Evolutionary conservation across 106 monocot species (phyloP), one percentile per base, ranked within the genome.

Genomic region (Acanthochlamys bracteata): DNA sequence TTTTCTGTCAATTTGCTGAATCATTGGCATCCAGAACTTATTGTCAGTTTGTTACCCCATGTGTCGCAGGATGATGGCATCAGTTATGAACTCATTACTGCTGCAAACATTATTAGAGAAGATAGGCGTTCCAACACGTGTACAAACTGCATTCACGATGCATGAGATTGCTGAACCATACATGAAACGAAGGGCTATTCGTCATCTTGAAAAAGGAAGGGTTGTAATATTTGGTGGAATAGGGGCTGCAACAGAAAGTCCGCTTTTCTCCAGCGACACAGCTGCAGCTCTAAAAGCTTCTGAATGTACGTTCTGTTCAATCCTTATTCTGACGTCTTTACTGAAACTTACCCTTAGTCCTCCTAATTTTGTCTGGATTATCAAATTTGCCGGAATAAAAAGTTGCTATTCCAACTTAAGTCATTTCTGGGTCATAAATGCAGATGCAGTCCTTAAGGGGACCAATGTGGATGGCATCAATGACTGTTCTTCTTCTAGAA

Each of bases 131-230:
- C 85, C 82, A 45, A 74, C 98, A 41, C 88, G 98, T 11, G 81
- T 92, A 46, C 92, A 92, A 55, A 89, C 92, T 63, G 71, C 85
- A 47, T 81, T 99, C 55, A 76, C 60, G 55, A 92, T 89, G 92
- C 98, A 83, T 75, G 98, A 99, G 73, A 79, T 99, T 59, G 92
- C 98, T 43, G 92, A 99, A 59, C 88, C 92, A 63, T 99, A 99
- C 75, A 76, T 89, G 12, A 85, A 92, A 64, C 71, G 98, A 41
- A 67, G 85, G 60, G 98, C 98, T 54, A 83, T 99, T 25, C 83
- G 83, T 10, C 98, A 99, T 80, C 98, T 99, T 66, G 98, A 99
- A 24, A 99, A 99, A 75, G 92, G 92, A 66, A 74, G 92, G 69
- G 83, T 99, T 13, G 98, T 99, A 27, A 92, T 99, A 70, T 99